Evolutionary conservation across 257 asterid genomes (phyloP).

Genomic region (Capsicum baccatum): DNA sequence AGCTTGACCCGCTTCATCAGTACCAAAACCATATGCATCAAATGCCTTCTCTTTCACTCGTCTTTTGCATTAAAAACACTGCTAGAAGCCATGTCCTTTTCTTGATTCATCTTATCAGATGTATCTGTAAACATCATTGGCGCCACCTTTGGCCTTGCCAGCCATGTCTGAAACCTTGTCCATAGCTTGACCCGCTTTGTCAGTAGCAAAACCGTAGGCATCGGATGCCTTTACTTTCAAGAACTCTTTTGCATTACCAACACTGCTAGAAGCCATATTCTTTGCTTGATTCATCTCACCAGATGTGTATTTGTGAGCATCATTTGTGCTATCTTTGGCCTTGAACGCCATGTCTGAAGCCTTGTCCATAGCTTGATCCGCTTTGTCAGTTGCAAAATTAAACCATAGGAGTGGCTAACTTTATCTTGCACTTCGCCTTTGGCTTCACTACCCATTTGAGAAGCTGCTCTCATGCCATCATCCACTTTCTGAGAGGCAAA

Average conservation of each 20-base stretch:
- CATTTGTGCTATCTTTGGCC: slow-evolving; percentile 31
- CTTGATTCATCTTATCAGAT: slow-evolving; percentile 14
- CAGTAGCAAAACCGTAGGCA: slow-evolving; percentile 11
- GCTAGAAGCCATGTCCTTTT: slow-evolving; percentile 38
- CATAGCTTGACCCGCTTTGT: slow-evolving; percentile 29
- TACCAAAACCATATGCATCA: slow-evolving; percentile 7
- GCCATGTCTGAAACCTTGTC: slow-evolving; percentile 45
- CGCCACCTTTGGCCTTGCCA: slow-evolving; percentile 28
- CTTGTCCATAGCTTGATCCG: slow-evolving; percentile 36
- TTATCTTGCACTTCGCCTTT: slow-evolving; percentile 29
- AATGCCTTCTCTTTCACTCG: not conserved
- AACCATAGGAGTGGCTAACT: slow-evolving; percentile 23
- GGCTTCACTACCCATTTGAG: slow-evolving; percentile 24
- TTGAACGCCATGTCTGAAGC: slow-evolving; percentile 38
- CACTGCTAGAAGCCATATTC: slow-evolving; percentile 39
- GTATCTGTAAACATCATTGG: not conserved
- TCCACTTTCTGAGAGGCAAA: slow-evolving; percentile 24
- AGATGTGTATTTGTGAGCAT: not conserved
- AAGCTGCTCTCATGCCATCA: slow-evolving; percentile 23
- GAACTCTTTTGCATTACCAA: too few relatives aligned
- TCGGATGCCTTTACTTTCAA: not conserved
- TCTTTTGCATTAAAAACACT: not conserved
- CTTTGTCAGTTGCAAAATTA: slow-evolving; percentile 8
- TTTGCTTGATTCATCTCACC: slow-evolving; percentile 27
- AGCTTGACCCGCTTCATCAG: slow-evolving; percentile 21